phyloP scores from a whole-genome alignment of 805 yeast genomes.

The Hanseniaspora mollemarum region DNA sequence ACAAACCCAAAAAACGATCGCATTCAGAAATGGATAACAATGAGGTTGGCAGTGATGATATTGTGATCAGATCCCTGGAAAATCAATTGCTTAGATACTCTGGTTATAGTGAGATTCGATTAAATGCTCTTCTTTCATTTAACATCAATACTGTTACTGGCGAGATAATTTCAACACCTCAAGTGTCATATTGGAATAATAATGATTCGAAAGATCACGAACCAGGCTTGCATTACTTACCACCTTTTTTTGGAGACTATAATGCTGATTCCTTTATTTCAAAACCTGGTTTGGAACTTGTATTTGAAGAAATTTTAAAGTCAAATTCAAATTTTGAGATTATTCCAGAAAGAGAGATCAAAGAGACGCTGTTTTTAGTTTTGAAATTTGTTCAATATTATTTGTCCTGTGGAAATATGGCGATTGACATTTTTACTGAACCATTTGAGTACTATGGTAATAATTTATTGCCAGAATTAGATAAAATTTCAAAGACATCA shows the following conservation, averaged over 20 bases:
- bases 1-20: background rate
- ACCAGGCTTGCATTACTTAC: background rate
- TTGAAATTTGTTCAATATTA: constrained; percentile 12
- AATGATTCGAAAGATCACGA: background rate
- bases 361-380: constrained; percentile 10
- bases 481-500: background rate
- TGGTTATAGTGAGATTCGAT: background rate
- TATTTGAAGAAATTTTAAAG: constrained; percentile 2
- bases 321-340: background rate
- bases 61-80: background rate
- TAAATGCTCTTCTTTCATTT: background rate
- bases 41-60: background rate
- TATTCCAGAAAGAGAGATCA: constrained; percentile 11
- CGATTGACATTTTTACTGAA: constrained; percentile 5
- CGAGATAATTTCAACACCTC: background rate
- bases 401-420: constrained; percentile 11
- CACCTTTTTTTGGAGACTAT: constrained; percentile 4
- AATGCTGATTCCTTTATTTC: constrained; percentile 1
- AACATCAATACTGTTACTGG: constrained; percentile 1
- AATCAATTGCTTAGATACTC: background rate
- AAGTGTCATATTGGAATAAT: background rate
- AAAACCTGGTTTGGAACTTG: constrained; percentile 7
- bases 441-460: constrained; percentile 12
- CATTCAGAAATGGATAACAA: background rate
- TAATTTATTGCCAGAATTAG: constrained; percentile 2